Conservation (phyloP, 179 eudicot species). For the Drosera spatulata region DNA sequence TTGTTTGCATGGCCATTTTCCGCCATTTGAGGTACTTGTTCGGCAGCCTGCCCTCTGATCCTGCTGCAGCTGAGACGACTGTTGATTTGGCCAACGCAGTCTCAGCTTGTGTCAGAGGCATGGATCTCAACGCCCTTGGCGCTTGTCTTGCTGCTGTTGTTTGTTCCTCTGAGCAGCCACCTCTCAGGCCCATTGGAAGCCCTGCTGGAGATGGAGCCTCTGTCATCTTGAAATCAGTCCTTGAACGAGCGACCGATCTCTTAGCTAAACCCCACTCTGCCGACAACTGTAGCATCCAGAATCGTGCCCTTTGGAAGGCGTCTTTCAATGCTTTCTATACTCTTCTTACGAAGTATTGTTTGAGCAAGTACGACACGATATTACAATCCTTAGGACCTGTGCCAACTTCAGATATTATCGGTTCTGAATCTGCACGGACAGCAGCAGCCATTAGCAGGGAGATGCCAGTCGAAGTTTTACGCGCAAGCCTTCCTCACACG, state of each 20-base stretch:
- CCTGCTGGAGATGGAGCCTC: conserved; percentile 89
- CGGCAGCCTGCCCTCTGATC: conserved; percentile 45
- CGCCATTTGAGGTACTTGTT: conserved; percentile 91
- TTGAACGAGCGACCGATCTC: conserved; percentile 80
- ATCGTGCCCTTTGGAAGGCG: conserved; percentile 84
- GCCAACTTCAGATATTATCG: conserved; percentile 30
- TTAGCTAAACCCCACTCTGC: conserved; percentile 39
- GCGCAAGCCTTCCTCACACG: conserved; percentile 74
- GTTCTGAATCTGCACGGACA: conserved; percentile 55
- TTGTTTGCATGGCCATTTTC: conserved; percentile 85
- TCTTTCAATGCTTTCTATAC: conserved; percentile 81
- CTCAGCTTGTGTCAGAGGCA: conserved; percentile 38
- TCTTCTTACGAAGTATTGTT: conserved; percentile 71
- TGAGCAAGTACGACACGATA: conserved; percentile 68
- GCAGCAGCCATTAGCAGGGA: conserved; percentile 55
- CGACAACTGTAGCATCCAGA: conserved; percentile 26
- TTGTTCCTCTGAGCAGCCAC: conserved; percentile 85
- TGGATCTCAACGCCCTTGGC: conserved; percentile 83
- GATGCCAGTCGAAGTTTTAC: conserved; percentile 74
- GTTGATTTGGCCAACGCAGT: conserved; percentile 44
- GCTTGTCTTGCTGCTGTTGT: conserved; percentile 97
- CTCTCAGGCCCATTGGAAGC: conserved; percentile 86
- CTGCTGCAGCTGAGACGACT: conserved; percentile 38
- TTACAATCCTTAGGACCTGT: conserved; percentile 46
- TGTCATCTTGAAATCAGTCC: conserved; percentile 48